Conservation (phyloP, 2,329 filamentous ascomycete genomes). For the Colletotrichum liaoningense region DNA sequence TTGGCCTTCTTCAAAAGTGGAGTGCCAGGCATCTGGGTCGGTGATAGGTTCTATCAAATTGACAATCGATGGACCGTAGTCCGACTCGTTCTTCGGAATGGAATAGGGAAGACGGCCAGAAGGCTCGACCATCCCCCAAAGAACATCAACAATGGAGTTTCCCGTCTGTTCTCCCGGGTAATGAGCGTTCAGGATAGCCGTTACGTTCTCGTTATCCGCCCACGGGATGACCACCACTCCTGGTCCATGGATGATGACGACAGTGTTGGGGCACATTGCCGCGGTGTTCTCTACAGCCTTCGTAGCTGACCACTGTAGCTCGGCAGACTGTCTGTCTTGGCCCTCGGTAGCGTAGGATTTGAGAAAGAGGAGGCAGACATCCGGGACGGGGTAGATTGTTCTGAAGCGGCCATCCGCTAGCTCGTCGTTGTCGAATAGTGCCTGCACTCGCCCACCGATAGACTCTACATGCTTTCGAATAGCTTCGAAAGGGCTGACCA, state of each 20-base stretch:
- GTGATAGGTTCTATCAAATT: conserved; percentile 58
- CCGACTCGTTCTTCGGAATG: neutral
- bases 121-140: neutral
- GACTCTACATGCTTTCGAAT: no score
- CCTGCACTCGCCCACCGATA: no score
- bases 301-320: no score
- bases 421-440: neutral
- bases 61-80: conserved; percentile 43
- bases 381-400: neutral
- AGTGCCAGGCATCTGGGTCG: neutral
- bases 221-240: neutral
- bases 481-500: no score
- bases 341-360: no score
- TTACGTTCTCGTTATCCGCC: no score
- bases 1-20: conserved; percentile 60
- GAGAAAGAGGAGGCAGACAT: no score
- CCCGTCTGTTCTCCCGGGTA: neutral
- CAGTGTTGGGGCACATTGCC: neutral
- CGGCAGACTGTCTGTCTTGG: no score
- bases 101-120: neutral
- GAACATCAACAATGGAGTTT: neutral
- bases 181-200: neutral
- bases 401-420: neutral
- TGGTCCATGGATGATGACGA: neutral
- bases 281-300: neutral